A percentile compares a stretch with the other conserved stretches of the same genome.
Conservation (phyloP, 2,329 filamentous ascomycete genomes). For the Penicillium sp. region DNA sequence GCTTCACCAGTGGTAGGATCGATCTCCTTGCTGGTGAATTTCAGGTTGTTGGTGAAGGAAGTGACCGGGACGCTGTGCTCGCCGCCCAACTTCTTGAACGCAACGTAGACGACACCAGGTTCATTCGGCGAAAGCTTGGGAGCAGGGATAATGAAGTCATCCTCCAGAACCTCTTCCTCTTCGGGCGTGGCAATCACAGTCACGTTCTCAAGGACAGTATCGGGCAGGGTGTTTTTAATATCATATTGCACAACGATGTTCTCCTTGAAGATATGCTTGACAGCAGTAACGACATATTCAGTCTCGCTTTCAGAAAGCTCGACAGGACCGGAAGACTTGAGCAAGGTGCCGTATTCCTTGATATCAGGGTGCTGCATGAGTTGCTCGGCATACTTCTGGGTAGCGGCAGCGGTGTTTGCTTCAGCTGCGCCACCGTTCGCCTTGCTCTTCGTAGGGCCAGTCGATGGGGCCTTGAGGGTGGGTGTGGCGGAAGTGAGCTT, state of each 20-base stretch:
- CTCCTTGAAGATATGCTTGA: constrained; percentile 98
- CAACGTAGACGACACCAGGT: constrained; percentile 92
- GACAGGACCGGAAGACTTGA: constrained; percentile 85
- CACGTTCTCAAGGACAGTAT: constrained; percentile 88
- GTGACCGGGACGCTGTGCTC: constrained; percentile 76
- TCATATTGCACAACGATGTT: constrained; percentile 96
- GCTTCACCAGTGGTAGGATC: constrained; percentile 92
- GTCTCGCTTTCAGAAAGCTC: constrained; percentile 97
- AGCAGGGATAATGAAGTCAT: constrained; percentile 91
- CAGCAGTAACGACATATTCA: constrained; percentile 89
- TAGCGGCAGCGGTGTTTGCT: constrained; percentile 75
- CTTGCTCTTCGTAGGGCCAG: constrained; percentile 74
- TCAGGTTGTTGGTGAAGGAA: constrained; percentile 88
- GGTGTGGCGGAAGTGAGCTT: constrained; percentile 93
- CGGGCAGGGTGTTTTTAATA: constrained; percentile 93
- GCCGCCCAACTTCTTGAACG: constrained; percentile 82
- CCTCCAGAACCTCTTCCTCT: constrained; percentile 74
- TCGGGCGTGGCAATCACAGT: constrained; percentile 78
- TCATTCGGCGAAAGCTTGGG: constrained; percentile 81
- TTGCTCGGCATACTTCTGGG: constrained; percentile 87
- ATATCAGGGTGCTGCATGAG: constrained; percentile 88
- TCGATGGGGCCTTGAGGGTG: constrained; percentile 88
- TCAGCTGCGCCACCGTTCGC: constrained; percentile 71
- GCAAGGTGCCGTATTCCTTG: constrained; percentile 82
- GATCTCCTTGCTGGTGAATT: constrained; percentile 97